These are phyloP conservation scores for Pneumocystis canis DNA, from an alignment of 1,139 yeast genomes.

Conservation along the genomic window DNA sequence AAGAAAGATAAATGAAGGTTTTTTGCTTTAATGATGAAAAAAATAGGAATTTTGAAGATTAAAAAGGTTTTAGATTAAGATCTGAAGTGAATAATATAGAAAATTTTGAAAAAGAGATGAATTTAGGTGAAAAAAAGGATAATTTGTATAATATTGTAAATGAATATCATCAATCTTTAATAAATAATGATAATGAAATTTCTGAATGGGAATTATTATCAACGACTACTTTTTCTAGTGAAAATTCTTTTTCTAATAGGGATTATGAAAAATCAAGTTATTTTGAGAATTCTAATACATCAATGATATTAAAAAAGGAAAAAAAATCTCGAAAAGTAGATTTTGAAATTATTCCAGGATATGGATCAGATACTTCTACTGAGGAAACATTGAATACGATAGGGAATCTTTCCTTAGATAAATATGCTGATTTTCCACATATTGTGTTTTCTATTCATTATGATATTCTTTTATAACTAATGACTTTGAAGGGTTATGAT, in stretches of 20 bases:
- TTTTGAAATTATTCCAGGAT: slow-evolving; percentile 84
- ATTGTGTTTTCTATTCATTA: slow-evolving; percentile 39
- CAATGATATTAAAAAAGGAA: neutral
- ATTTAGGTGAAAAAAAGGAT: no score
- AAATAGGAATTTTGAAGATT: no score
- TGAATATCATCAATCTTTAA: no score
- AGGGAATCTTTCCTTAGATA: slow-evolving; percentile 65
- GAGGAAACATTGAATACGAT: slow-evolving; percentile 73
- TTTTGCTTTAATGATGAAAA: no score
- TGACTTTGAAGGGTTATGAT: slow-evolving; percentile 36
- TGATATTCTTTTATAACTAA: no score
- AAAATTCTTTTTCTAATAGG: no score
- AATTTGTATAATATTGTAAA: no score
- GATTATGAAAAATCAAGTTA: neutral
- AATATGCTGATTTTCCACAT: slow-evolving; percentile 90
- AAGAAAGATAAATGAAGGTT: no score
- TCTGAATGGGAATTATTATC: neutral
- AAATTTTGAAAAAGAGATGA: no score
- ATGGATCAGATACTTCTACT: slow-evolving; percentile 88
- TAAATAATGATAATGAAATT: neutral
- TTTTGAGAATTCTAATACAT: no score
- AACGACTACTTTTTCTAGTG: neutral
- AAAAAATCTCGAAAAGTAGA: slow-evolving; percentile 37
- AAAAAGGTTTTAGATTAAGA: no score
- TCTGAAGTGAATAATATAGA: no score